phyloP scores from a whole-genome alignment of 495 filamentous ascomycete genomes.

The Penicillium ochrochloron region DNA sequence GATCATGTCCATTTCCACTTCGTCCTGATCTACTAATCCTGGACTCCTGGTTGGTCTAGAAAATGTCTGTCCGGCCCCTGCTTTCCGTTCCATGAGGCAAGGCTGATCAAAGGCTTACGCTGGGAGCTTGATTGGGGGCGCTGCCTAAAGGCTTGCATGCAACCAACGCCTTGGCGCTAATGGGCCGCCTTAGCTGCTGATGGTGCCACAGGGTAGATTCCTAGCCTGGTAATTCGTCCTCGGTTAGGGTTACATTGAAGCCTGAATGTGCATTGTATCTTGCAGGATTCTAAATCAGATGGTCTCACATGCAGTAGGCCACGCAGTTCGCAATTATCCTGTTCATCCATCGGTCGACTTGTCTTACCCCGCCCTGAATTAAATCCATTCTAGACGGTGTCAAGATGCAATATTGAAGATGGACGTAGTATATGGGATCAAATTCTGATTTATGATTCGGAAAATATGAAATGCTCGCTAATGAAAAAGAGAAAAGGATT shows the following conservation, averaged over 20 bases:
- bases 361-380: too few species aligned
- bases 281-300: background rate
- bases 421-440: background rate
- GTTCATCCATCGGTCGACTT: too few species aligned
- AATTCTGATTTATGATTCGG: background rate
- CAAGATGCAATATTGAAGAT: background rate
- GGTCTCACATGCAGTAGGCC: background rate
- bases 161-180: background rate
- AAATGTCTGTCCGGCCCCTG: background rate
- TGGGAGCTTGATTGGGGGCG: background rate
- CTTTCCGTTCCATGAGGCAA: background rate
- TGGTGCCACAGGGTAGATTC: background rate
- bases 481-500: background rate
- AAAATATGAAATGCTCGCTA: background rate
- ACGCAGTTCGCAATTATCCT: too few species aligned
- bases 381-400: background rate
- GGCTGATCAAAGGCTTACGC: background rate
- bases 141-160: background rate
- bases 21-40: background rate
- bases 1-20: background rate
- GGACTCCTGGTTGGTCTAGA: background rate
- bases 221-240: background rate
- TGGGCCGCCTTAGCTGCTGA: background rate
- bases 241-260: conserved; percentile 1
- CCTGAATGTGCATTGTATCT: background rate